These are phyloP conservation scores for Triadica sebifera DNA, from an alignment of 345 rosid genomes.

Conservation along the genomic window DNA sequence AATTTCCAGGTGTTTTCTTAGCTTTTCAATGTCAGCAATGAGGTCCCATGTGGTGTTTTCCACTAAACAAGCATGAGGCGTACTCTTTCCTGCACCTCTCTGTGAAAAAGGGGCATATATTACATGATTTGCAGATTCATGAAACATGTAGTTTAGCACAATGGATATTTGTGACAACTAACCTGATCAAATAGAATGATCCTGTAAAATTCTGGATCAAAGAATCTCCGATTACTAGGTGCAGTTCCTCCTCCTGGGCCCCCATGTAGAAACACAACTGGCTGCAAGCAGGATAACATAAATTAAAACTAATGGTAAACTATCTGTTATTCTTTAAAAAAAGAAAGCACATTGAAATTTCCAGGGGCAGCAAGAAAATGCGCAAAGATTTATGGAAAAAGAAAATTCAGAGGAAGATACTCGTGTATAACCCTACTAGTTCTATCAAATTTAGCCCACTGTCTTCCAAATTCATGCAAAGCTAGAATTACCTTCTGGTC, in stretches of 20 bases:
- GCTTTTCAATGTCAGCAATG: constrained; percentile 75
- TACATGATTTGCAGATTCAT: constrained; percentile 2
- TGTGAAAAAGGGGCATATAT: constrained; percentile 12
- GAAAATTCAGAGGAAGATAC: background rate
- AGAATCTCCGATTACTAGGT: constrained; percentile 74
- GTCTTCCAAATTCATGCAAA: background rate
- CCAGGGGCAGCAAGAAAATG: background rate
- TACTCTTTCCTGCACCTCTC: constrained; percentile 96
- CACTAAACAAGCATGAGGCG: constrained; percentile 93
- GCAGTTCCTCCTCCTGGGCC: constrained; percentile 98
- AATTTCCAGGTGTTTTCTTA: constrained; percentile 73
- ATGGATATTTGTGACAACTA: background rate
- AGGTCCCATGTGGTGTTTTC: constrained; percentile 95
- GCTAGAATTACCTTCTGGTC: background rate
- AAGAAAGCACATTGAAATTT: background rate
- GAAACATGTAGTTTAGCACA: background rate
- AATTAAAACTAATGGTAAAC: background rate
- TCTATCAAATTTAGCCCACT: background rate
- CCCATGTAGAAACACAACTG: constrained; percentile 94
- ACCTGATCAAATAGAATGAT: constrained; percentile 94
- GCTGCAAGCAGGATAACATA: constrained; percentile 45
- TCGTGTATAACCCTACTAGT: background rate
- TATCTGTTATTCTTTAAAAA: background rate
- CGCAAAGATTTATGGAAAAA: background rate
- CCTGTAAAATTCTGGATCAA: constrained; percentile 78